These are phyloP conservation scores for Nicotiana attenuata DNA, from an alignment of 257 asterid genomes.

Conservation along the genomic window DNA sequence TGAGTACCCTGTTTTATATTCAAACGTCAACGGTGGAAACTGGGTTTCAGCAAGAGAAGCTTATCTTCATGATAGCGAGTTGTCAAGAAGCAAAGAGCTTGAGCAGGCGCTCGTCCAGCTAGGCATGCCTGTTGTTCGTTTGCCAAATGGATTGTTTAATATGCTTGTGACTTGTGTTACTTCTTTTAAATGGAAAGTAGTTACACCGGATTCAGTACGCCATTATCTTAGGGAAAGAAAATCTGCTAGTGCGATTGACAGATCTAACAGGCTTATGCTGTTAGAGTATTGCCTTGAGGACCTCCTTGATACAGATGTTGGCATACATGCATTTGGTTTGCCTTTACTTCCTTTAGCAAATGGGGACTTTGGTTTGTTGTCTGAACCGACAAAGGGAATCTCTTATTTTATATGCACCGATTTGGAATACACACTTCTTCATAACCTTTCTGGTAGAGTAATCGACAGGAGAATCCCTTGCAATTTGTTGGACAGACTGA, in stretches of 20 bases:
- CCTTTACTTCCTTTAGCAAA: conserved; percentile 87
- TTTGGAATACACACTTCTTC: conserved; percentile 72
- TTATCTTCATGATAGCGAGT: conserved; percentile 59
- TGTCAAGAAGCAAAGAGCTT: conserved; percentile 55
- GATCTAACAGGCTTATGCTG: conserved; percentile 53
- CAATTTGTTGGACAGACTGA: conserved; percentile 47
- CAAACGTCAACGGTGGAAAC: conserved; percentile 63
- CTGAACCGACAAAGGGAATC: conserved; percentile 45
- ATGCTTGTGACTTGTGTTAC: conserved; percentile 60
- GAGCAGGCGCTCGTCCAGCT: conserved; percentile 67
- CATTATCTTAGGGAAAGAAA: conserved; percentile 53
- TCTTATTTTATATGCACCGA: conserved; percentile 75
- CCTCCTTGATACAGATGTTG: conserved; percentile 79
- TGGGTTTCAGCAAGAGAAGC: conserved; percentile 84
- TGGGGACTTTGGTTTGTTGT: conserved; percentile 73
- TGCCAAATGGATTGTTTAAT: conserved; percentile 60
- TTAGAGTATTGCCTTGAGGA: conserved; percentile 94
- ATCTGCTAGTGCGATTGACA: conserved; percentile 35
- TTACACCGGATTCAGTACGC: conserved; percentile 85
- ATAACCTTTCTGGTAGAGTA: conserved; percentile 52
- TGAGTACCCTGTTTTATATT: conserved; percentile 62
- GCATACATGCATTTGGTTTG: conserved; percentile 47
- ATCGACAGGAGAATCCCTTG: conserved; percentile 67
- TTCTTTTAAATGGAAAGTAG: conserved; percentile 48
- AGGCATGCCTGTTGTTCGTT: conserved; percentile 80